Evolutionary conservation across 164 flowering plant species (phyloP), one percentile per base, ranked within the genome.

Genomic region (Vitis vinifera): DNA sequence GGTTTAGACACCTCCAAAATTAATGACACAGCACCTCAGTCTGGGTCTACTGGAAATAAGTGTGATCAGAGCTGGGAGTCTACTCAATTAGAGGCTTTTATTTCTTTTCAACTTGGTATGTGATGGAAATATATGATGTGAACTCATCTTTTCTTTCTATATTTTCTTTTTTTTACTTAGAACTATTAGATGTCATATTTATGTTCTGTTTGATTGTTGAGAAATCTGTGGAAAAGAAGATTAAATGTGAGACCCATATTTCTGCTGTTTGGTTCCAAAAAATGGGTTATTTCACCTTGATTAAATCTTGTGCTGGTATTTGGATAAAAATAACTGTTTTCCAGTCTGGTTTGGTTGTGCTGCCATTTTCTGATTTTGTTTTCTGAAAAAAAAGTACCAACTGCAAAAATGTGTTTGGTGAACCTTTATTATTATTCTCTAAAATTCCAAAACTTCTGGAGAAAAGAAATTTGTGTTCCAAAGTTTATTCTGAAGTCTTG

Each of bases 91-190:
- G 63, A 59, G 8, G 49, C 63, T 71, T 16, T 31, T 16, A 14
- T 13, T 12, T n/a, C 65, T 7, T 62, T 60, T 62, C n/a, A 70
- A 15, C n/a, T 53, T 55, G 73, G 62, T 56, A 56, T 59, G 62
- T 27, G 8, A 29, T 10, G 15, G 47, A 67, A 55, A 47, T 37
- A 55, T 3, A 30, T 14, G 15, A n/a, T 37, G 50, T 14, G 12
- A 10, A 10, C 30, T 51, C 31, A 51, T 19, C 6, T 27, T 14
- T n/a, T 23, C 13, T 3, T 17, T 23, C 8, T 37, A 1, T 48
- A 3, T 52, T 52, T 27, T 16, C 3, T 2, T 48, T 27, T 19
- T 30, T 2, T 56, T 48, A 11, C 55, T 29, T 37, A 37, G 44
- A 6, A 37, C 44, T 37, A 3, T 37, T 37, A 37, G 4, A 37